Evolutionary conservation across 257 asterid species (phyloP).

Genomic region (Jacaranda copaia): DNA sequence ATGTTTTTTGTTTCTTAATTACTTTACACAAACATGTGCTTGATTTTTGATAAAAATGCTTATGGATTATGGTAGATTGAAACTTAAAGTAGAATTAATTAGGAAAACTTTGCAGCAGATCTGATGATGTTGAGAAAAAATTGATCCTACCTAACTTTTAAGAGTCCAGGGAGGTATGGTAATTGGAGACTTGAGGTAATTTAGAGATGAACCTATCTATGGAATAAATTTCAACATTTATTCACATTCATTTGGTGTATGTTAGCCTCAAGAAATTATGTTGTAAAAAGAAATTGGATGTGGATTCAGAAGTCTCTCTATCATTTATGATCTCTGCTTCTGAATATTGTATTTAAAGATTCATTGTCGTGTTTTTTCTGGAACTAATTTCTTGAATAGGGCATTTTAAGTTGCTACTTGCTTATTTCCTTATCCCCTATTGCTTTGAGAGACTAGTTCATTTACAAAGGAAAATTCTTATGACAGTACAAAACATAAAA

Average conservation of each 20-base stretch:
- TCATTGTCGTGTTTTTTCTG: not conserved
- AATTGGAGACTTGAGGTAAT: not conserved
- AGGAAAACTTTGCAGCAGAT: not conserved
- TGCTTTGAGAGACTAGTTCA: too few relatives aligned
- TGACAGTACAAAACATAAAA: too few relatives aligned
- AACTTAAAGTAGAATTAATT: conserved; percentile 3
- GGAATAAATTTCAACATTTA: not conserved
- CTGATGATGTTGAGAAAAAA: not conserved
- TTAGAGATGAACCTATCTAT: not conserved
- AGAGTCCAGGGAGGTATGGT: not conserved
- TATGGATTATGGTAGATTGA: not conserved
- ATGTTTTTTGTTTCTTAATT: not conserved
- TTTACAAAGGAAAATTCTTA: too few relatives aligned
- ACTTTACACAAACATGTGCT: not conserved
- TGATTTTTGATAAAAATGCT: not conserved
- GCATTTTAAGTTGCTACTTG: not conserved
- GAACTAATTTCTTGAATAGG: conserved; percentile 18
- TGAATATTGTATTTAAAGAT: not conserved
- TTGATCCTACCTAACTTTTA: not conserved
- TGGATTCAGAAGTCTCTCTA: not conserved
- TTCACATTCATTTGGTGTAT: not conserved
- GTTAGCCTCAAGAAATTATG: conserved; percentile 12
- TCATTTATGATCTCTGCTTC: not conserved
- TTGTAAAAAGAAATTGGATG: not conserved
- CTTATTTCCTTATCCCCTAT: not conserved